Evolutionary conservation across 441 rosid genomes (phyloP).

Genomic region (Flueggea neowawraea): DNA sequence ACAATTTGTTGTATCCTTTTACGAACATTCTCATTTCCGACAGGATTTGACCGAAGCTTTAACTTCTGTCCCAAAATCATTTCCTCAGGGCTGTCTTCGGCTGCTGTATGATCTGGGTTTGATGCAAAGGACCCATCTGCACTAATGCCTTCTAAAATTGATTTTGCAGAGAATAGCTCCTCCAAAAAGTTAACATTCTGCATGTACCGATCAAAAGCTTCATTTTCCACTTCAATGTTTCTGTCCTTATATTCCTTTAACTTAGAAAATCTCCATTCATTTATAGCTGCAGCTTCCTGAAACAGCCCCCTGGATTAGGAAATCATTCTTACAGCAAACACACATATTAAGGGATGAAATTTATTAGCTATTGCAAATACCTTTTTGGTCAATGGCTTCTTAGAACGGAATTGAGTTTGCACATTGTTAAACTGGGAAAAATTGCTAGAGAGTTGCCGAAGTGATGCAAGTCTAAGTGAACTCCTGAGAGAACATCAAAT

Average conservation of each 20-base stretch:
- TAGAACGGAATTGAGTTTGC: slow-evolving; percentile 63
- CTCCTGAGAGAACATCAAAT: slow-evolving; percentile 45
- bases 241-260: slow-evolving; percentile 71
- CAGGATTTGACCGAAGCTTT: slow-evolving; percentile 43
- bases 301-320: slow-evolving; percentile 22
- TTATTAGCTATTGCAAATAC: slow-evolving; percentile 24
- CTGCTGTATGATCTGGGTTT: slow-evolving; percentile 19
- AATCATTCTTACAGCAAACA: slow-evolving; percentile 6
- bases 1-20: slow-evolving; percentile 50
- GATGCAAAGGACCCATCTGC: slow-evolving; percentile 21
- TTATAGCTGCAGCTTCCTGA: slow-evolving; percentile 85
- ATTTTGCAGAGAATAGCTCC: slow-evolving; percentile 61
- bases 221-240: slow-evolving; percentile 72
- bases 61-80: slow-evolving; percentile 37
- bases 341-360: slow-evolving; percentile 4
- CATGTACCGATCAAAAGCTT: slow-evolving; percentile 87
- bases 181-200: slow-evolving; percentile 69
- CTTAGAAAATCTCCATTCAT: slow-evolving; percentile 94
- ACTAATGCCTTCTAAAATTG: slow-evolving; percentile 30
- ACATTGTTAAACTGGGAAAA: slow-evolving; percentile 88
- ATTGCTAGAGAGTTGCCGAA: slow-evolving; percentile 81
- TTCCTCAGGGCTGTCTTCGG: slow-evolving; percentile 20
- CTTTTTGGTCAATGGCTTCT: slow-evolving; percentile 84
- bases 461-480: slow-evolving; percentile 62
- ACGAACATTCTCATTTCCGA: slow-evolving; percentile 48